Conservation (phyloP, 2,329 filamentous ascomycete genomes). For the Hawksworthiomyces lignivorus region DNA sequence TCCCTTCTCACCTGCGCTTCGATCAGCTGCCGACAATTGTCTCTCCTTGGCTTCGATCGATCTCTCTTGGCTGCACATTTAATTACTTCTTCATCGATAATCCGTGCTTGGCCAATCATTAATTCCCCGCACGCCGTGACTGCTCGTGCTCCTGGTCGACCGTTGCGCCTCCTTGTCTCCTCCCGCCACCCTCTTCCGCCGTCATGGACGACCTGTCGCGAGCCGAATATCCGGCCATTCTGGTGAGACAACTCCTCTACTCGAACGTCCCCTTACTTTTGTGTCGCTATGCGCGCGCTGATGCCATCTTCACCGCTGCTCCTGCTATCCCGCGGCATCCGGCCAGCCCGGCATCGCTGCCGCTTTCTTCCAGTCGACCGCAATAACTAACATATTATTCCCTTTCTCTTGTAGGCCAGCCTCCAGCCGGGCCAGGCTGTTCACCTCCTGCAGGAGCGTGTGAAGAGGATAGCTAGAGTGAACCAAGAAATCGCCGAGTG, state of each 20-base stretch:
- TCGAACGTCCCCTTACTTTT: no score
- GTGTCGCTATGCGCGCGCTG: no score
- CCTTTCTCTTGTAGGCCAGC: slow-evolving; percentile 51
- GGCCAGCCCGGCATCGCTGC: not conserved
- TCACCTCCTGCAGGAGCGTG: slow-evolving; percentile 72
- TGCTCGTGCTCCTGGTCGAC: not conserved
- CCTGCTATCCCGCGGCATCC: not conserved
- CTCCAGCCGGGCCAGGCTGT: slow-evolving; percentile 79
- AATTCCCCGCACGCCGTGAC: no score
- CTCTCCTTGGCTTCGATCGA: no score
- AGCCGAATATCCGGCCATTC: slow-evolving; percentile 87
- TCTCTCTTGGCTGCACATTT: no score
- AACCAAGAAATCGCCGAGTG: slow-evolving; percentile 93
- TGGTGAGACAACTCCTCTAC: slow-evolving; percentile 52
- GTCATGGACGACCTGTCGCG: slow-evolving; percentile 69
- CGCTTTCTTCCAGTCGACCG: not conserved
- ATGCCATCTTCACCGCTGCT: slow-evolving; percentile 1
- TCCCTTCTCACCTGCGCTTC: no score
- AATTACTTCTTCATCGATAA: no score
- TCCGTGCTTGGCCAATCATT: no score
- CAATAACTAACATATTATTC: slow-evolving; percentile 6
- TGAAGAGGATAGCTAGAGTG: slow-evolving; percentile 77
- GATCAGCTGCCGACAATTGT: no score
- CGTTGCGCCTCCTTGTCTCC: no score
- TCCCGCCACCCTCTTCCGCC: not conserved